These are phyloP conservation scores for Amanita molliuscula DNA, from an alignment of 768 basidiomycete genomes.

Conservation along the genomic window DNA sequence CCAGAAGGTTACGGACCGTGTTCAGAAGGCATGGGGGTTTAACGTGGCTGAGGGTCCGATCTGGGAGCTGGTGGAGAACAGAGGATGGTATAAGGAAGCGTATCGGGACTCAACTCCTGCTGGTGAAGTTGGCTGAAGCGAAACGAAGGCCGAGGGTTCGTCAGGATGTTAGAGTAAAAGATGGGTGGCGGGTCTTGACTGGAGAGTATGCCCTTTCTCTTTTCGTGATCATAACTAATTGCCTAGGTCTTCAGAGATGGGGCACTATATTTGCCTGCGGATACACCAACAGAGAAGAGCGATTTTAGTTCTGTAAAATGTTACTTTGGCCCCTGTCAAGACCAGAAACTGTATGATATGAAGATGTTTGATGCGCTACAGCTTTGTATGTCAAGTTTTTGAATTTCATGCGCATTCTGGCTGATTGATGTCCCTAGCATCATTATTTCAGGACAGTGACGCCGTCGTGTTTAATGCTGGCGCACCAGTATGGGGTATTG, in stretches of 20 bases:
- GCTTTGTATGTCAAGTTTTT: slow-evolving; percentile 36
- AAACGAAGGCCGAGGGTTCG: slow-evolving; percentile 54
- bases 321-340: slow-evolving; percentile 52
- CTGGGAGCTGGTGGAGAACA: slow-evolving; percentile 73
- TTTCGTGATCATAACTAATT: slow-evolving; percentile 7
- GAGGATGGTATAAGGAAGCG: slow-evolving; percentile 66
- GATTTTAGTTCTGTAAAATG: slow-evolving; percentile 41
- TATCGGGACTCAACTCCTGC: slow-evolving; percentile 19
- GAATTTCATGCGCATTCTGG: neutral
- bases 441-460: slow-evolving; percentile 45
- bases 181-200: slow-evolving; percentile 35
- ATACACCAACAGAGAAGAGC: slow-evolving; percentile 37
- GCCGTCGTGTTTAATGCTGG: slow-evolving; percentile 79
- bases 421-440: slow-evolving; percentile 29
- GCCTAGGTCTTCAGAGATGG: slow-evolving; percentile 34
- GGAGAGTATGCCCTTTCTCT: slow-evolving; percentile 30
- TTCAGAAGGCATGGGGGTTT: slow-evolving; percentile 63
- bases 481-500: slow-evolving; percentile 81
- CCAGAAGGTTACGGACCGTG: slow-evolving; percentile 37
- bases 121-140: slow-evolving; percentile 33
- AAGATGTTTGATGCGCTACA: slow-evolving; percentile 44
- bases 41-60: slow-evolving; percentile 69
- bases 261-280: slow-evolving; percentile 48
- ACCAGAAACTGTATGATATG: slow-evolving; percentile 39
- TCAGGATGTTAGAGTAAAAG: slow-evolving; percentile 26